Evolutionary conservation across 352 stramenopile species (phyloP).

Genomic region (Phytophthora macrochlamydospora): DNA sequence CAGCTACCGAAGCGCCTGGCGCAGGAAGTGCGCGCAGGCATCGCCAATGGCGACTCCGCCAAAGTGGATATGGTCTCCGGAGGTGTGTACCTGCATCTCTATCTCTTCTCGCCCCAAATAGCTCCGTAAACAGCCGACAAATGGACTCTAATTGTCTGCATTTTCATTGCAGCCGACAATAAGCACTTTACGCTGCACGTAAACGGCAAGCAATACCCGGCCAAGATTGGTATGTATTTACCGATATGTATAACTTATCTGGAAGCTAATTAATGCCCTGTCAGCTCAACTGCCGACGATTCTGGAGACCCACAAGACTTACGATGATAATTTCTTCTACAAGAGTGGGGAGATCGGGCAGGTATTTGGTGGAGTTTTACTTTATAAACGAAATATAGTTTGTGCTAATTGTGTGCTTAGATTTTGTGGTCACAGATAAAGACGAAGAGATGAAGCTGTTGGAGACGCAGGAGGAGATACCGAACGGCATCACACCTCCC

Average conservation of each 20-base stretch:
- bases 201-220: constrained; percentile 76
- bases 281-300: constrained; percentile 86
- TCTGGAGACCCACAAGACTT: constrained; percentile 90
- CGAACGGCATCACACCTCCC: constrained; percentile 76
- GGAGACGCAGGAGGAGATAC: constrained; percentile 69
- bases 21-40: constrained; percentile 69
- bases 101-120: background rate
- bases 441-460: constrained; percentile 70
- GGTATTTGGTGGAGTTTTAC: constrained; percentile 22
- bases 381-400: background rate
- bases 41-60: constrained; percentile 58
- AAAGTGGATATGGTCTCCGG: constrained; percentile 82
- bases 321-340: constrained; percentile 90
- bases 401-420: constrained; percentile 27
- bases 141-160: background rate
- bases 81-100: constrained; percentile 38
- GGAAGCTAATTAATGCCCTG: constrained; percentile 5
- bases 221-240: constrained; percentile 69
- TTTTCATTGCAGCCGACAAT: constrained; percentile 68
- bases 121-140: background rate
- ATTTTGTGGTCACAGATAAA: constrained; percentile 84
- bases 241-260: background rate
- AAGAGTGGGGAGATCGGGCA: constrained; percentile 89
- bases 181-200: constrained; percentile 85
- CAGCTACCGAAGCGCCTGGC: constrained; percentile 84